Conservation (phyloP, 768 basidiomycete species). For the Pluteus cervinus region DNA sequence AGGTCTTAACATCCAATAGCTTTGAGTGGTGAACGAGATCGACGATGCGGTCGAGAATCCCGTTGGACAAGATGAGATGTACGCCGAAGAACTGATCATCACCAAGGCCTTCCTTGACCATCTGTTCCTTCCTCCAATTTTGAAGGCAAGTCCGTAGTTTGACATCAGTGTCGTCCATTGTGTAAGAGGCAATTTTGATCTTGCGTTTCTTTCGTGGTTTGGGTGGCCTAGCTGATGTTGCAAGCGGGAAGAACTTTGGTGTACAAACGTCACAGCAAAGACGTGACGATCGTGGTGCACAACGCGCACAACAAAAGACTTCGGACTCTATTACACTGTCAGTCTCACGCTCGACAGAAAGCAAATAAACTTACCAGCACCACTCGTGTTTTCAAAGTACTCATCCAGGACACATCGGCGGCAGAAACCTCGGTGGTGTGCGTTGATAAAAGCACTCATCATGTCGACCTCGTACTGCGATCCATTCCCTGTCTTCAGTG, state of each 20-base stretch:
- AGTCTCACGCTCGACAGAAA: not conserved
- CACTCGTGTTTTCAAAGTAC: slow-evolving; percentile 15
- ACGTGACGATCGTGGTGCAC: slow-evolving; percentile 1
- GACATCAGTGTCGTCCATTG: not conserved
- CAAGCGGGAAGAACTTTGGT: slow-evolving; percentile 2
- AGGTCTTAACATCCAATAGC: not conserved
- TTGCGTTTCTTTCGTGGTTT: not conserved
- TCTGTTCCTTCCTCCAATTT: not conserved
- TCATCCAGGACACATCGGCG: slow-evolving; percentile 11
- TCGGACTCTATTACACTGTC: not conserved
- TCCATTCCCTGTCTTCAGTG: not conserved
- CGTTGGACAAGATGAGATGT: not conserved
- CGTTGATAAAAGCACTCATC: slow-evolving; percentile 23
- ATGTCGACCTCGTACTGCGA: slow-evolving; percentile 1
- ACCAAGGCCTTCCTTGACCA: not conserved
- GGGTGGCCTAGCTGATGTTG: not conserved
- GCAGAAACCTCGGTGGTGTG: slow-evolving; percentile 13
- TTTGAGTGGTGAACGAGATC: not conserved
- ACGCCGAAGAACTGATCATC: not conserved
- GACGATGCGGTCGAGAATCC: not conserved
- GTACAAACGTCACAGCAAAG: slow-evolving; percentile 10
- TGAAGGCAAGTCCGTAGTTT: not conserved
- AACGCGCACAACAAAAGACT: slow-evolving; percentile 10
- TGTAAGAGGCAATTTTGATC: not conserved
- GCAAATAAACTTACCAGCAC: slow-evolving; percentile 10